Evolutionary conservation across 2,329 filamentous ascomycete genomes (phyloP), one percentile per base, ranked within the genome.

Genomic region (Metarhizium robertsii): DNA sequence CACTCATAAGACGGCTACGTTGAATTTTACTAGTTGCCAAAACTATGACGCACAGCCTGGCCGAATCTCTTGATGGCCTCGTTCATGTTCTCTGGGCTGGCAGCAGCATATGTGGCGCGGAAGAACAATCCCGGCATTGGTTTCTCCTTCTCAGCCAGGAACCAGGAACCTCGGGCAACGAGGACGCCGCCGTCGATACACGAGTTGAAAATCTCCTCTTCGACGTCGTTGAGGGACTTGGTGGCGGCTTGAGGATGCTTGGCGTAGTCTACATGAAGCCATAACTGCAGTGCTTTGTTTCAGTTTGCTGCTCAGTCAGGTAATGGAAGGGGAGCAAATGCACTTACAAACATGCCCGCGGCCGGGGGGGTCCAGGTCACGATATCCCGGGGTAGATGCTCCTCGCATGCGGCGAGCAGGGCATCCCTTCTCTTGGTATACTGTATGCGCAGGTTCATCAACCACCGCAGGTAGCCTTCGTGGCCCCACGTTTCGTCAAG

Each of bases 401-500:
- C 80, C 70, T 94, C 89, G 67, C 91, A 96, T 0, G 92, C 90
- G 7, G 79, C 77, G 5, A 96, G 75, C 56, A 99, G 81, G 30
- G 83, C 79, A 66, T 97, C 81, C 55, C 94, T 78, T 58, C 92
- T 83, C 61, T 77, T 75, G 1, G 92, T 94, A 67, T 99, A 99
- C 70, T 91, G 83, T 64, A 83, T 70, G 50, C 91, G 82, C 64
- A 97, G 74, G 67, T 90, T 80, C 67, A 94, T 88, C 60, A 99
- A 74, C 94, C 94, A 99, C 65, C 86, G 79, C 29, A 99, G 72
- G 67, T 95, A 99, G 2, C 92, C 92, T 46, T 83, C 79, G 66
- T 99, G 94, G 29, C 92, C 94, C 94, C 94, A 99, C 52, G 86
- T 84, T 71, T 96, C 90, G 61, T 99, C 94, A 2, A 99, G 78